These are phyloP conservation scores for Hysterium pulicare DNA, from an alignment of 2,329 filamentous ascomycete genomes.

Conservation along the genomic window DNA sequence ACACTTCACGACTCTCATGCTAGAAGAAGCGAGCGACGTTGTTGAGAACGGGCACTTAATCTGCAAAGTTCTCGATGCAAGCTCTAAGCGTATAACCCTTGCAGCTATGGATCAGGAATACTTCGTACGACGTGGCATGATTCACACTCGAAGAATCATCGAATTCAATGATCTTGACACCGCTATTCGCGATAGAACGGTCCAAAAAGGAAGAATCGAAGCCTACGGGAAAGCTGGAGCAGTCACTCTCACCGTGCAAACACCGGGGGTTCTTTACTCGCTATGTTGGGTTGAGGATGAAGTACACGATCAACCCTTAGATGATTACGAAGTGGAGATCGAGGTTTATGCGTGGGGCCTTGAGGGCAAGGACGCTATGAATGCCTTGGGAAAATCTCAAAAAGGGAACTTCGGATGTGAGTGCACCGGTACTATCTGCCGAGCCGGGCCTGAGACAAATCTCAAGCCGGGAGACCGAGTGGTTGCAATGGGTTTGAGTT, in stretches of 20 bases:
- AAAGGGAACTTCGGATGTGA: neutral
- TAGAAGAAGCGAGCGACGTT: neutral
- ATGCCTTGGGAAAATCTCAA: slow-evolving; percentile 21
- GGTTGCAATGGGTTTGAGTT: neutral
- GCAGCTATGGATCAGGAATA: too few species aligned
- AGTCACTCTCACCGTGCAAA: neutral
- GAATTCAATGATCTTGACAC: neutral
- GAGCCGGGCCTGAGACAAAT: neutral
- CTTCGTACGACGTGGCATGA: neutral
- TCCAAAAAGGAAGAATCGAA: neutral
- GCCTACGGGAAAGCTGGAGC: neutral
- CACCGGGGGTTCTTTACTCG: neutral
- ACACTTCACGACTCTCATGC: neutral
- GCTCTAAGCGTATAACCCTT: too few species aligned
- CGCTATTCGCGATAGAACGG: neutral
- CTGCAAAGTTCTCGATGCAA: too few species aligned
- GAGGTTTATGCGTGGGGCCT: slow-evolving; percentile 12
- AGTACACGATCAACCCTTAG: neutral
- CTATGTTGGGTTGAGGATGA: neutral
- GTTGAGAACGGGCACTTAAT: too few species aligned
- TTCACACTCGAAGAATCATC: neutral
- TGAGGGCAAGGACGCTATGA: neutral
- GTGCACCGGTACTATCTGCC: neutral
- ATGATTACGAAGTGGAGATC: neutral
- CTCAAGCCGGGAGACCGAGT: neutral